These are phyloP conservation scores for Exidia glandulosa DNA, from an alignment of 768 basidiomycete genomes.

Conservation along the genomic window DNA sequence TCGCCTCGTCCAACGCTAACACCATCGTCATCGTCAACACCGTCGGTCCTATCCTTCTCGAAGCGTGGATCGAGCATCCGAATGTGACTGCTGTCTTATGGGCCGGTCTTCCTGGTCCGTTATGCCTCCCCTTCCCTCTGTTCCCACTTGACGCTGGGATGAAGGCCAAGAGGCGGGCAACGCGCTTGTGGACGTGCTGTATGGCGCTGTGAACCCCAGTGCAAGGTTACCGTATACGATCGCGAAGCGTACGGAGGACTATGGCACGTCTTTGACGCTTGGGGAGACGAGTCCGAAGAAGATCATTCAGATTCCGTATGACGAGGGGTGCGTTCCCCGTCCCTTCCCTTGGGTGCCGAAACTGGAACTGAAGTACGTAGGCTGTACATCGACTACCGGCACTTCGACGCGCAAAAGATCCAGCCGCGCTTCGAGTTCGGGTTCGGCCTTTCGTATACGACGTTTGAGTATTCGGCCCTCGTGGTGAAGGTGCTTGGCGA, in stretches of 20 bases:
- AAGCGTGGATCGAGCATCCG: conserved; percentile 27
- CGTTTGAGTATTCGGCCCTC: conserved; percentile 59
- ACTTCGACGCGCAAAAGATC: conserved; percentile 46
- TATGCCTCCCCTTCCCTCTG: too few relatives aligned
- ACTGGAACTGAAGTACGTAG: not conserved
- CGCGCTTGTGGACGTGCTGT: conserved; percentile 58
- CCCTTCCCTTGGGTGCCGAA: not conserved
- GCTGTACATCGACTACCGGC: conserved; percentile 26
- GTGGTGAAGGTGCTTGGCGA: conserved; percentile 25
- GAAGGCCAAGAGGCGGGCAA: conserved; percentile 59
- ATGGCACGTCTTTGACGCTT: conserved; percentile 37
- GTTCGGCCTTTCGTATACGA: conserved; percentile 79
- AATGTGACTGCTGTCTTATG: conserved; percentile 36
- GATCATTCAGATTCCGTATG: conserved; percentile 40
- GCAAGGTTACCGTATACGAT: conserved; percentile 72
- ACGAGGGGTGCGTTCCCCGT: conserved; percentile 30
- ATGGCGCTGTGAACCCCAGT: conserved; percentile 57
- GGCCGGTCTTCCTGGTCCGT: conserved; percentile 49
- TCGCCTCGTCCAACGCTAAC: conserved; percentile 42
- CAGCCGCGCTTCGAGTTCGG: conserved; percentile 58
- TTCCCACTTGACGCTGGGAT: too few relatives aligned
- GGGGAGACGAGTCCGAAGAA: conserved; percentile 15
- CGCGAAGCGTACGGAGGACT: conserved; percentile 50
- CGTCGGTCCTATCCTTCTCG: conserved; percentile 17
- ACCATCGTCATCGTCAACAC: conserved; percentile 28